Conservation (phyloP, 176 grass and related monocot genomes). For the Dactylis glomerata region DNA sequence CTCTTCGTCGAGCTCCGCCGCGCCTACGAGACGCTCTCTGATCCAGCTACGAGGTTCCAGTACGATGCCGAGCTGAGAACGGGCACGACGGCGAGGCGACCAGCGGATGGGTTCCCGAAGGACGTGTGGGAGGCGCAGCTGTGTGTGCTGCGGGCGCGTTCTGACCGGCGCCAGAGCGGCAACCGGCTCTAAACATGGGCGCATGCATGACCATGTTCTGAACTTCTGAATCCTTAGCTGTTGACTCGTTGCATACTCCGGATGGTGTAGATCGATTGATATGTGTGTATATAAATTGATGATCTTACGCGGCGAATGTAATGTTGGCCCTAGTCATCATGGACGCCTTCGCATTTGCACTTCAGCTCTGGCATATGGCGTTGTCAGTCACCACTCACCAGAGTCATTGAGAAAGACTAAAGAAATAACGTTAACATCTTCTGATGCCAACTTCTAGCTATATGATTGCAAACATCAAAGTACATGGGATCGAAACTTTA, state of each 20-base stretch:
- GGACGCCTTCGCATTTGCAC: too few relatives aligned
- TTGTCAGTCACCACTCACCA: too few relatives aligned
- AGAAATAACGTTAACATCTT: too few relatives aligned
- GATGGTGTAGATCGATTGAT: too few relatives aligned
- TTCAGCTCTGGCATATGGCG: too few relatives aligned
- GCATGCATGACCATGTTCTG: not conserved
- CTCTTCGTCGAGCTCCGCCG: constrained; percentile 71
- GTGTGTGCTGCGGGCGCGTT: constrained; percentile 15
- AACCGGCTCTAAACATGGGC: not conserved
- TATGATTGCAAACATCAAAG: too few relatives aligned
- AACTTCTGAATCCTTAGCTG: not conserved
- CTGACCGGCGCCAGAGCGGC: constrained; percentile 16
- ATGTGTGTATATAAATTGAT: too few relatives aligned
- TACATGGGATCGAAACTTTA: too few relatives aligned
- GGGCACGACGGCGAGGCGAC: not conserved
- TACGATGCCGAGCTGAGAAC: constrained; percentile 51
- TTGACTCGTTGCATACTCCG: not conserved
- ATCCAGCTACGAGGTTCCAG: constrained; percentile 38
- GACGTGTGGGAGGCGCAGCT: constrained; percentile 61
- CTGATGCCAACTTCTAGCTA: too few relatives aligned
- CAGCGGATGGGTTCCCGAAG: constrained; percentile 9
- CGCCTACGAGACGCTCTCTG: constrained; percentile 73
- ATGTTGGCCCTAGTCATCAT: too few relatives aligned
- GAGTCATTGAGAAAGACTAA: too few relatives aligned
- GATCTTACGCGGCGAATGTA: too few relatives aligned